Evolutionary conservation across 768 basidiomycete genomes (phyloP).

Genomic region (Lactarius trivialis): DNA sequence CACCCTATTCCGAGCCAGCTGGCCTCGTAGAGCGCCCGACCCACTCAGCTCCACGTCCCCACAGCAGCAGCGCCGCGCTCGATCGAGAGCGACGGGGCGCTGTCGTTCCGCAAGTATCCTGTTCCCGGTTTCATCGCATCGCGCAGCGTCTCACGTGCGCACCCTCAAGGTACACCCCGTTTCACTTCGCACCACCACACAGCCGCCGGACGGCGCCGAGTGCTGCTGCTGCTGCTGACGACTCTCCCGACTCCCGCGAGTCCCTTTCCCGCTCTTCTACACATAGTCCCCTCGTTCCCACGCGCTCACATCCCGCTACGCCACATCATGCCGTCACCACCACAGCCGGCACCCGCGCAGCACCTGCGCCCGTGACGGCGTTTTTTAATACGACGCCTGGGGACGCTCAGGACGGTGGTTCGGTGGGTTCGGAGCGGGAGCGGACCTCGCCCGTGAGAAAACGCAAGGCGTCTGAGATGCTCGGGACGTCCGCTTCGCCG

Average conservation of each 20-base stretch:
- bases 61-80: conserved; percentile 16
- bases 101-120: conserved; percentile 5
- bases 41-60: conserved; percentile 3
- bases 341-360: not conserved
- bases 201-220: too few relatives aligned
- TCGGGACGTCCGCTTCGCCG: conserved; percentile 8
- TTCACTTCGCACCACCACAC: not conserved
- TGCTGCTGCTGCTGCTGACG: too few relatives aligned
- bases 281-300: not conserved
- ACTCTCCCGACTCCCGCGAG: conserved; percentile 10
- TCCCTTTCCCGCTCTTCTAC: conserved; percentile 10
- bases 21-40: conserved; percentile 8
- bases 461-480: conserved; percentile 20
- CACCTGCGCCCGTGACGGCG: not conserved
- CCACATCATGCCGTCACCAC: not conserved
- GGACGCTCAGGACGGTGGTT: not conserved
- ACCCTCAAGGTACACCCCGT: conserved; percentile 10
- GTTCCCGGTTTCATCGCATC: conserved; percentile 5
- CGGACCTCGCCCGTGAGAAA: conserved; percentile 12
- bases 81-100: conserved; percentile 8
- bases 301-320: not conserved
- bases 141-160: conserved; percentile 9
- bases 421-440: not conserved
- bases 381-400: conserved; percentile 13
- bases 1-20: conserved; percentile 12